Conservation (phyloP, 495 filamentous ascomycete genomes). For the Penicillium tannophilum region DNA sequence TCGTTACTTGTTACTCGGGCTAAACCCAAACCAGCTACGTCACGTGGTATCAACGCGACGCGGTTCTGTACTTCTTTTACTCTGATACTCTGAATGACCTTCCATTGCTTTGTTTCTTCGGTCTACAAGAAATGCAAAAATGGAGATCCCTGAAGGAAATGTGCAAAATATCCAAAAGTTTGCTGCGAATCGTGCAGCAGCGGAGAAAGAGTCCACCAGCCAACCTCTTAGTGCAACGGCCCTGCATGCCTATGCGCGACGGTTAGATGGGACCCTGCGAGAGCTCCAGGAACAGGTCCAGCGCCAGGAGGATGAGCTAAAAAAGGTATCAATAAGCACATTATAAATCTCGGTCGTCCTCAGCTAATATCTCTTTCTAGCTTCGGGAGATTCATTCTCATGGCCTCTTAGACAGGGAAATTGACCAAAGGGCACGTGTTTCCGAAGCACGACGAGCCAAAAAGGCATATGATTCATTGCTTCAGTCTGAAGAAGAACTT, state of each 20-base stretch:
- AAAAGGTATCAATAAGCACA: slow-evolving; percentile 38
- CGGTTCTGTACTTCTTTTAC: slow-evolving; percentile 1
- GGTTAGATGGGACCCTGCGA: slow-evolving; percentile 64
- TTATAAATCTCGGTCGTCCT: background rate
- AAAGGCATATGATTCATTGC: slow-evolving; percentile 63
- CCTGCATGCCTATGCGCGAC: slow-evolving; percentile 44
- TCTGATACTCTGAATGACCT: background rate
- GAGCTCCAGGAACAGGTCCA: slow-evolving; percentile 65
- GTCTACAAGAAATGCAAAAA: slow-evolving; percentile 13
- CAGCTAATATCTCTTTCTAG: slow-evolving; percentile 24
- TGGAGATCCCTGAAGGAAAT: slow-evolving; percentile 37
- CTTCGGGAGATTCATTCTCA: slow-evolving; percentile 45
- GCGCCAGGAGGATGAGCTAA: slow-evolving; percentile 64
- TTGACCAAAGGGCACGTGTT: slow-evolving; percentile 49
- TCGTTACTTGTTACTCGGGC: background rate
- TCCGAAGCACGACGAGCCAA: slow-evolving; percentile 60
- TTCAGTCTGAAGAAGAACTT: slow-evolving; percentile 61
- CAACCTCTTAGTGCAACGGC: slow-evolving; percentile 36
- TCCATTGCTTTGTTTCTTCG: background rate
- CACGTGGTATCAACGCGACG: slow-evolving; percentile 10
- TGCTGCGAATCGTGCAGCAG: slow-evolving; percentile 37
- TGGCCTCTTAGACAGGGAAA: slow-evolving; percentile 40
- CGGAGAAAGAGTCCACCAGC: slow-evolving; percentile 36
- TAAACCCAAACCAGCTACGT: slow-evolving; percentile 6
- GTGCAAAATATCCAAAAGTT: slow-evolving; percentile 44